Evolutionary conservation across 257 asterid genomes (phyloP).

Genomic region (Paulownia fortunei): DNA sequence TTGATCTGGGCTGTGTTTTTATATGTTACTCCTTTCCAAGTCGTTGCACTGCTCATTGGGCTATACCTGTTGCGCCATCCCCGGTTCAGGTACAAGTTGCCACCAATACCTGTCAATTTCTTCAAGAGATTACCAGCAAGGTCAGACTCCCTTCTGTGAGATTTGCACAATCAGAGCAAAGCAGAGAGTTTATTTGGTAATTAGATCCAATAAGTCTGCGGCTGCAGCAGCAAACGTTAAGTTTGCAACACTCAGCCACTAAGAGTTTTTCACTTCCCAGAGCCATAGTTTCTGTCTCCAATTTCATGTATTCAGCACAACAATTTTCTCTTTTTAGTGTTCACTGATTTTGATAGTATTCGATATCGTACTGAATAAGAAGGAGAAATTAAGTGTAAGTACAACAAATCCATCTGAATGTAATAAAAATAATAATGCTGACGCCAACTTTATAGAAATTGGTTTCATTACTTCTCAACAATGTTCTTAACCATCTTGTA

Average conservation of each 20-base stretch:
- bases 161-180: conserved; percentile 20
- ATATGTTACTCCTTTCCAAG: conserved; percentile 78
- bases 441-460: conserved; percentile 13
- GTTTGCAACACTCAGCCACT: not conserved
- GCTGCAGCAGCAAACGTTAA: not conserved
- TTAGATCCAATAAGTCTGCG: conserved; percentile 36
- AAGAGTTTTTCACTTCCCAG: not conserved
- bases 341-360: conserved; percentile 20
- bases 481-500: not conserved
- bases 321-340: conserved; percentile 24
- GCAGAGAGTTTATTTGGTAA: conserved; percentile 15
- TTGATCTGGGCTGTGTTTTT: conserved; percentile 71
- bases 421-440: conserved; percentile 27
- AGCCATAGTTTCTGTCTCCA: conserved; percentile 31
- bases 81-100: conserved; percentile 70
- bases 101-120: conserved; percentile 85
- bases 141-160: conserved; percentile 79
- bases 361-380: conserved; percentile 32
- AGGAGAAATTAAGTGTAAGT: conserved; percentile 25
- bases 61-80: conserved; percentile 84
- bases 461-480: conserved; percentile 16
- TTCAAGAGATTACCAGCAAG: conserved; percentile 94
- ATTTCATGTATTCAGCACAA: conserved; percentile 37
- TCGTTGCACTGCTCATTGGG: conserved; percentile 69
- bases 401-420: conserved; percentile 18